These are phyloP conservation scores for Monosporascus cannonballus DNA, from an alignment of 2,329 filamentous ascomycete species.

Conservation along the genomic window DNA sequence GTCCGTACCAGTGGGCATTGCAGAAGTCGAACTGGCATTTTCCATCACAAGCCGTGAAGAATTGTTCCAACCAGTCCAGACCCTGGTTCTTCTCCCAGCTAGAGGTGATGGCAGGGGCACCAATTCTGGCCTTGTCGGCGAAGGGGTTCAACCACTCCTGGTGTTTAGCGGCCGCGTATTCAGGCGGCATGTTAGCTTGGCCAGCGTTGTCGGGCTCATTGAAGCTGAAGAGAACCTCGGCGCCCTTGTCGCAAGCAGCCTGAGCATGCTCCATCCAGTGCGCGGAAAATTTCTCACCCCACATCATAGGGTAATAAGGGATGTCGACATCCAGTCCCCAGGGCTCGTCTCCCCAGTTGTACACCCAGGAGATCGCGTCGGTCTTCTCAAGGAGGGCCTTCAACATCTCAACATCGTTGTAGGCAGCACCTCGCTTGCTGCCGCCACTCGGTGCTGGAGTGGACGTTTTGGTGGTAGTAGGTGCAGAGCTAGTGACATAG, in stretches of 20 bases:
- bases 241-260: constrained; percentile 45
- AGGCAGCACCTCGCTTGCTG: constrained; percentile 27
- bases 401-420: constrained; percentile 25
- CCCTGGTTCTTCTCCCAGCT: constrained; percentile 43
- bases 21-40: constrained; percentile 54
- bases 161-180: constrained; percentile 45
- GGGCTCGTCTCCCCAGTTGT: constrained; percentile 26
- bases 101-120: constrained; percentile 58
- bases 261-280: constrained; percentile 47
- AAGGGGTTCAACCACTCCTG: constrained; percentile 50
- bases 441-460: constrained; percentile 4
- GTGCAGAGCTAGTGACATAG: not conserved
- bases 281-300: constrained; percentile 38
- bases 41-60: constrained; percentile 43
- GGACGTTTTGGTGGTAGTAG: constrained; percentile 4
- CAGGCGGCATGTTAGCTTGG: constrained; percentile 55
- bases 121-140: constrained; percentile 45
- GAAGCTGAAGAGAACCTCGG: constrained; percentile 57
- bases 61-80: constrained; percentile 49
- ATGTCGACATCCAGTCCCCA: constrained; percentile 33
- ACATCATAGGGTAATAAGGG: constrained; percentile 63
- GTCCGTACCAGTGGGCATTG: constrained; percentile 59
- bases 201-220: constrained; percentile 61
- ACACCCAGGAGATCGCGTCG: constrained; percentile 24
- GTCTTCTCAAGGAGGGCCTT: constrained; percentile 13